Percentiles rank a stretch among this genome's conserved stretches.
Evolutionary conservation across 2,329 filamentous ascomycete genomes (phyloP).

Genomic region (Dothideomycetes sp.): DNA sequence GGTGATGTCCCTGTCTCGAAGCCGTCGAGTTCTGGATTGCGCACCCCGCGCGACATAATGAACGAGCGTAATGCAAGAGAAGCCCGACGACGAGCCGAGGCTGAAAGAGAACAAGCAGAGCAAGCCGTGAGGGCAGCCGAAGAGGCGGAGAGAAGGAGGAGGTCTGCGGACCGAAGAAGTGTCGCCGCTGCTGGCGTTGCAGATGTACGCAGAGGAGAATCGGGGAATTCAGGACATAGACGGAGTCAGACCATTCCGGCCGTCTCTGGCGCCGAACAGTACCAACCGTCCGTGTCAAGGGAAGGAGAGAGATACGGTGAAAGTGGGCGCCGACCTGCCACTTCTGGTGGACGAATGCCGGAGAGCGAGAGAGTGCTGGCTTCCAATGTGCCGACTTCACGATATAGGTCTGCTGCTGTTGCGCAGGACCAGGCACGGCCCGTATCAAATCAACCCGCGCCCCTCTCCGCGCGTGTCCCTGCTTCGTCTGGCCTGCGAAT

Average conservation of each 20-base stretch:
- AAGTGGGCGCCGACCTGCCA: too few relatives aligned
- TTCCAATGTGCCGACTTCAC: neutral
- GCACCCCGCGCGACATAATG: constrained; percentile 86
- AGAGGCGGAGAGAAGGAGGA: constrained; percentile 35
- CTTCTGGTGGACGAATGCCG: neutral
- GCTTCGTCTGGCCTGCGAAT: constrained; percentile 5
- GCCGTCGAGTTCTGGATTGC: constrained; percentile 48
- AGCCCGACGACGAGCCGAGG: constrained; percentile 52
- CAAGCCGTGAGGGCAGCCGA: neutral
- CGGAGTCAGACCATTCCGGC: neutral
- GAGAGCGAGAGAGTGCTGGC: neutral
- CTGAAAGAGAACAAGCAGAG: constrained; percentile 33
- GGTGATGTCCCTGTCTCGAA: constrained; percentile 43
- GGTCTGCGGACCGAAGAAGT: constrained; percentile 48
- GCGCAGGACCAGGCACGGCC: too few relatives aligned
- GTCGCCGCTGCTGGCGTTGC: constrained; percentile 31
- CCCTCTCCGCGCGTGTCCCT: too few relatives aligned
- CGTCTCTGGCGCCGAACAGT: neutral
- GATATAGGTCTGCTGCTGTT: neutral
- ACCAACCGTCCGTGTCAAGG: neutral
- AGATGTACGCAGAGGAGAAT: neutral
- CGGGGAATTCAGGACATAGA: neutral
- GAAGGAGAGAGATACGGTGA: neutral
- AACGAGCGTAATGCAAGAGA: constrained; percentile 71
- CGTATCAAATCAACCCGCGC: too few relatives aligned